A percentile compares a stretch with the other conserved stretches of the same genome.
phyloP scores from a whole-genome alignment of 768 basidiomycete species.

The Leccinum longicurvipes region DNA sequence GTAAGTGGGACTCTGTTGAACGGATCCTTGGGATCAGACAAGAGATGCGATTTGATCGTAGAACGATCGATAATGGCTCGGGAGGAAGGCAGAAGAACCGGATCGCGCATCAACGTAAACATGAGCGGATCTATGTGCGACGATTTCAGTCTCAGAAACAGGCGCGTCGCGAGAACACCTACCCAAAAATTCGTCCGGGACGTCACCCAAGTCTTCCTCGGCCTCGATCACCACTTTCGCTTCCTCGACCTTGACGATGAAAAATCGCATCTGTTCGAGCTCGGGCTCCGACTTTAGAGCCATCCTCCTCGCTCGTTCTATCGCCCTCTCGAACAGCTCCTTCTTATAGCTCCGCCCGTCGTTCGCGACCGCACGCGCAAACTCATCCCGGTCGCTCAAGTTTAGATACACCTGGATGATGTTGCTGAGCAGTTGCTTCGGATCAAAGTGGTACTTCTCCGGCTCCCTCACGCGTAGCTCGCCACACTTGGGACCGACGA shows the following conservation, averaged over 20 bases:
- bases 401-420: slow-evolving; percentile 90
- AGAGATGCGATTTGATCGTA: slow-evolving; percentile 91
- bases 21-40: slow-evolving; percentile 90
- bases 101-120: slow-evolving; percentile 92
- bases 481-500: slow-evolving; percentile 86
- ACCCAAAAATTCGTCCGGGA: slow-evolving; percentile 96
- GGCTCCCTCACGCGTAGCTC: slow-evolving; percentile 82
- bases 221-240: slow-evolving; percentile 76
- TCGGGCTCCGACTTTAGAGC: slow-evolving; percentile 75
- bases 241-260: slow-evolving; percentile 83
- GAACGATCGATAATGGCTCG: slow-evolving; percentile 74
- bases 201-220: slow-evolving; percentile 88
- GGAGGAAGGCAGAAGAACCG: slow-evolving; percentile 86
- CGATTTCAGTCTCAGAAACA: not conserved
- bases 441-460: slow-evolving; percentile 88
- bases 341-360: slow-evolving; percentile 91
- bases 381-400: slow-evolving; percentile 73
- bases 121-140: slow-evolving; percentile 82
- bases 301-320: slow-evolving; percentile 57
- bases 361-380: slow-evolving; percentile 83
- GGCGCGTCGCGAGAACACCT: slow-evolving; percentile 21
- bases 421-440: slow-evolving; percentile 76
- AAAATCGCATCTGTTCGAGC: slow-evolving; percentile 61
- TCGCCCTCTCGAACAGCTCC: slow-evolving; percentile 78
- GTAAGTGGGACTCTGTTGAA: slow-evolving; percentile 87